Base-by-base conservation (phyloP, 2,329 filamentous ascomycete genomes). In the Celoporthe dispersa region DNA sequence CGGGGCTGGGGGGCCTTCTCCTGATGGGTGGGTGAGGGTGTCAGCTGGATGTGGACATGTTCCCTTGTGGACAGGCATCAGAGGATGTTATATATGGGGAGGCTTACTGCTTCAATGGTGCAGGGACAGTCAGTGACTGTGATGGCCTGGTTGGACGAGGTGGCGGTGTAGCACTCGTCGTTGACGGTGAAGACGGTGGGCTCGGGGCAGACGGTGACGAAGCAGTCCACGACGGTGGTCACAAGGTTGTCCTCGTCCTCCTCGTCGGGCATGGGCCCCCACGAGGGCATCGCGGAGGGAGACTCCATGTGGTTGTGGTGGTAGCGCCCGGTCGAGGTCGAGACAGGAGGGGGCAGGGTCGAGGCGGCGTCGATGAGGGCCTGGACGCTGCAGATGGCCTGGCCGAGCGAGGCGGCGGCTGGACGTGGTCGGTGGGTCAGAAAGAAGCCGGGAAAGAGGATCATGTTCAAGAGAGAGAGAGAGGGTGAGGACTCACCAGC, bases 91-190 rank as follows among this genome's bases (percentile, higher is more conserved):
- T n/a, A n/a, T n/a, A n/a, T n/a, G 31, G 57, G 16, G 7, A 19
- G 31, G 22, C 74, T 64, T 71, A 75, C 74, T 22, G 68, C 66
- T 14, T 68, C 75, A 51, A 80, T 72, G 60, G 85, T 86, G 81
- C 85, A 87, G 70, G 85, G 84, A 79, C 85, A 87, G 76, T 86
- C 79, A 60, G 81, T 83, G 71, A 90, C 84, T 75, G 85, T 88
- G 74, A 88, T 51, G 57, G 55, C 14, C 66, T 67, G 66, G 55
- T 51, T 61, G 80, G 72, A 88, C 83, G 77, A 83, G 81, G 84
- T 85, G 74, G 88, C 83, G 63, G 85, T 84, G 82, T 86, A 89
- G 65, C 81, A 81, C 77, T 84, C 82, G 76, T 79, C 79, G 76
- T 83, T 83, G 78, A 86, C 79, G 73, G 82, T 85, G 74, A 89